Base-by-base conservation (phyloP, 495 filamentous ascomycete genomes). In the Parachaetomium inaequale region DNA sequence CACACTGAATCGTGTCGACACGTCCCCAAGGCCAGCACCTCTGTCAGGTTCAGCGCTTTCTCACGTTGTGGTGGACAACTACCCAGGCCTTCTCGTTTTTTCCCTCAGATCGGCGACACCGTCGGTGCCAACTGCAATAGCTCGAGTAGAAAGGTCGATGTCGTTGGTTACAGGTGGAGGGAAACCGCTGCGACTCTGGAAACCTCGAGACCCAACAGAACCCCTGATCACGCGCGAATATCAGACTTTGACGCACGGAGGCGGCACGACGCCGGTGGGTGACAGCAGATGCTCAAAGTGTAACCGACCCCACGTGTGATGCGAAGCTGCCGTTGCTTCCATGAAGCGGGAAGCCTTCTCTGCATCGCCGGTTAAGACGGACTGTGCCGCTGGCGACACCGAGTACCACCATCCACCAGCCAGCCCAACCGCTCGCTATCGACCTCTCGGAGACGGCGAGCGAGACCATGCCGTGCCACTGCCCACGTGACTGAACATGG, bases 321-420 rank as follows among this genome's bases (percentile, higher is more conserved):
- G 8, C 55, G 40, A 25, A 40, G 59, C 32, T 28, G 38, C 31
- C 7, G 19, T 15, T 31, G 59, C 28, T 25, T 49, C 59, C 6
- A 49, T 7, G 42, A 29, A 34, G 21, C 40, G 42, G 17, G 43
- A 36, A 62, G 56, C 19, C 7, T 61, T 46, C 36, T 28, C 3
- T 36, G 59, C 51, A 23, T 45, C 34, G 28, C 29, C 25, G 38
- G 42, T 55, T 26, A 34, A 40, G 43, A 21, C 12, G 49, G 31
- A 42, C 53, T 57, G 60, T 57, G 60, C 60, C 60, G 53, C 43
- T 57, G 45, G 60, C 31, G 36, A 34, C 53, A 10, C 60, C 53
- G 60, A 57, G 42, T 28, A n/a, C 34, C 34, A 55, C 53, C 34
- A n/a, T 23, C 3, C 26, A 17, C 21, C 34, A 15, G 14, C 7